These are phyloP conservation scores for Phytophthora multivora DNA, from an alignment of 352 stramenopile species.

Conservation along the genomic window DNA sequence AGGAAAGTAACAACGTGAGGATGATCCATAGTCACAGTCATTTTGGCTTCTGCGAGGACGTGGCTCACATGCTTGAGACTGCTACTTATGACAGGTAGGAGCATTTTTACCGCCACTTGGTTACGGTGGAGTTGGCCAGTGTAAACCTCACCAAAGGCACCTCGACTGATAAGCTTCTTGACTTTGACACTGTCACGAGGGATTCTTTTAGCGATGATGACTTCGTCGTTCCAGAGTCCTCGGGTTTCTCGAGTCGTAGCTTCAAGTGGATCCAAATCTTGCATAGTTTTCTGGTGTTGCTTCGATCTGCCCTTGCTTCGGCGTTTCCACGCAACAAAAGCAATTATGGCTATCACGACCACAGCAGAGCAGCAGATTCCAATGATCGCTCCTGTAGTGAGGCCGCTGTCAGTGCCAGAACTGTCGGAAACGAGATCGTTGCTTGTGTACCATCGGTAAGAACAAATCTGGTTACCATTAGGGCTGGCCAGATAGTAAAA, in stretches of 20 bases:
- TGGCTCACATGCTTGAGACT: constrained; percentile 31
- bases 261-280: background rate
- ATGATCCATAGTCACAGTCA: constrained; percentile 44
- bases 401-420: background rate
- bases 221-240: constrained; percentile 18
- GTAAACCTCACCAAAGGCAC: constrained; percentile 45
- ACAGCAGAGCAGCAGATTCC: background rate
- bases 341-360: background rate
- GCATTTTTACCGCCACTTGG: constrained; percentile 46
- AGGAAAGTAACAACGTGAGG: constrained; percentile 51
- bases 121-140: constrained; percentile 30
- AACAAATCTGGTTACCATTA: background rate
- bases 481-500: no score
- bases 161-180: constrained; percentile 31
- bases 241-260: background rate
- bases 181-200: constrained; percentile 35
- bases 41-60: constrained; percentile 45
- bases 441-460: constrained; percentile 11
- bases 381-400: background rate
- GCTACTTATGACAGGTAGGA: background rate
- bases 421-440: background rate
- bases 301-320: no score
- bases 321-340: no score
- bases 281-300: no score
- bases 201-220: constrained; percentile 25